Evolutionary conservation across 495 filamentous ascomycete species (phyloP).

Genomic region (Xylaria scruposa): DNA sequence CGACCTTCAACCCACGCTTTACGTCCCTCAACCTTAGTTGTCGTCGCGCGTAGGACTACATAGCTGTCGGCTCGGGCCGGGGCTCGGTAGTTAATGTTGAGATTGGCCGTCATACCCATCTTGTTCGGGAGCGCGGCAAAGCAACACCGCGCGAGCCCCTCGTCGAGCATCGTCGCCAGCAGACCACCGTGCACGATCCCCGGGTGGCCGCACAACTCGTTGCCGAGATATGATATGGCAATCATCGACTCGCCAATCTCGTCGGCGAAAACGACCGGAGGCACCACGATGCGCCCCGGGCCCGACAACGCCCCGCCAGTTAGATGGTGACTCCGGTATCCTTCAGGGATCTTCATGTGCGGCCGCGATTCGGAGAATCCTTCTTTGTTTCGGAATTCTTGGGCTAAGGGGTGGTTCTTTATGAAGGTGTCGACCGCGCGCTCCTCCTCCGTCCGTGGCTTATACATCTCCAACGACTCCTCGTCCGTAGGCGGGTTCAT

Average conservation of each 20-base stretch:
- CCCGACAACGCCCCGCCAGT: constrained; percentile 83
- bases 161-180: constrained; percentile 90
- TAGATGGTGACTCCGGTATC: constrained; percentile 72
- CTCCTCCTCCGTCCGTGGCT: constrained; percentile 64
- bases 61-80: constrained; percentile 80
- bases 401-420: constrained; percentile 73
- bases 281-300: constrained; percentile 77
- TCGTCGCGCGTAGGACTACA: constrained; percentile 79
- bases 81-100: constrained; percentile 87
- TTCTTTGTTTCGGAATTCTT: constrained; percentile 68
- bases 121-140: constrained; percentile 89
- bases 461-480: constrained; percentile 73
- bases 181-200: constrained; percentile 93
- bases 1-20: constrained; percentile 96
- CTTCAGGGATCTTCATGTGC: constrained; percentile 79
- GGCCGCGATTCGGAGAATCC: constrained; percentile 80
- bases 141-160: constrained; percentile 88
- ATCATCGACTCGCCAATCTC: constrained; percentile 73
- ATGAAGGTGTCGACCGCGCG: constrained; percentile 74
- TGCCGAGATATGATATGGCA: constrained; percentile 79
- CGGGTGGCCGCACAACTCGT: constrained; percentile 85
- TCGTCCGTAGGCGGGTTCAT: constrained; percentile 69
- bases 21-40: constrained; percentile 86
- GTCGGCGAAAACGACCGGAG: constrained; percentile 78
- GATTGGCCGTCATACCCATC: constrained; percentile 86